A percentile compares a stretch with the other conserved stretches of the same genome.
phyloP scores from a whole-genome alignment of 768 basidiomycete genomes.

The Hirschioporus abietinus region DNA sequence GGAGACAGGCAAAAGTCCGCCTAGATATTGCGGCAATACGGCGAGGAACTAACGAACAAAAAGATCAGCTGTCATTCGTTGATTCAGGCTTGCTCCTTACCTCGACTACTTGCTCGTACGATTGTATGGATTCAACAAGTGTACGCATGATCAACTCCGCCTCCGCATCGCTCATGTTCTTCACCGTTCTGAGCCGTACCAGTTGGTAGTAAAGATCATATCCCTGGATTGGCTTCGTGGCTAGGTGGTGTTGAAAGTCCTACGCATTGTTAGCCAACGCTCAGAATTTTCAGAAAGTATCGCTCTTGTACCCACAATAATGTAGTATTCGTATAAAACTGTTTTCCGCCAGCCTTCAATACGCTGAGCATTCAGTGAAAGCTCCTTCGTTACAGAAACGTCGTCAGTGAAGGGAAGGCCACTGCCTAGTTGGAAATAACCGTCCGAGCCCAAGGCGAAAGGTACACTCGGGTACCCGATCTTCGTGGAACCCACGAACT shows the following conservation, averaged over 20 bases:
- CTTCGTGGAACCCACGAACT: slow-evolving; percentile 61
- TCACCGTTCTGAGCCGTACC: slow-evolving; percentile 69
- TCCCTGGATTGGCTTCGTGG: slow-evolving; percentile 58
- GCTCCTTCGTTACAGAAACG: slow-evolving; percentile 54
- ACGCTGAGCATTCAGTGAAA: slow-evolving; percentile 69
- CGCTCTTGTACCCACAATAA: slow-evolving; percentile 43
- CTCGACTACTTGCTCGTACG: slow-evolving; percentile 88
- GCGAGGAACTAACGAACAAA: slow-evolving; percentile 63
- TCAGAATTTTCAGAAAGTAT: background rate
- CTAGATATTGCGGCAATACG: slow-evolving; percentile 63
- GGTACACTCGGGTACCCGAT: slow-evolving; percentile 64
- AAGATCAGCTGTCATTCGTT: background rate
- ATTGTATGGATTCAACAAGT: slow-evolving; percentile 63
- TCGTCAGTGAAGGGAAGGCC: slow-evolving; percentile 82
- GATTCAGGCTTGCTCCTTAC: slow-evolving; percentile 35
- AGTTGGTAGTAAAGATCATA: slow-evolving; percentile 88
- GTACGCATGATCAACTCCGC: slow-evolving; percentile 68
- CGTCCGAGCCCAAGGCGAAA: slow-evolving; percentile 43
- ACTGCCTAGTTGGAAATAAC: slow-evolving; percentile 60
- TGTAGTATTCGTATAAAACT: slow-evolving; percentile 68
- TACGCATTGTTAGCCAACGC: slow-evolving; percentile 23
- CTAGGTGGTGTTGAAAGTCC: slow-evolving; percentile 61
- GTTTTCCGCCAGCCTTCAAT: slow-evolving; percentile 94
- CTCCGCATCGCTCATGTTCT: slow-evolving; percentile 68
- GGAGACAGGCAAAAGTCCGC: slow-evolving; percentile 80